Evolutionary conservation across 1,284 basidiomycete species (phyloP).

Genomic region (Macrocystidia cucumis): DNA sequence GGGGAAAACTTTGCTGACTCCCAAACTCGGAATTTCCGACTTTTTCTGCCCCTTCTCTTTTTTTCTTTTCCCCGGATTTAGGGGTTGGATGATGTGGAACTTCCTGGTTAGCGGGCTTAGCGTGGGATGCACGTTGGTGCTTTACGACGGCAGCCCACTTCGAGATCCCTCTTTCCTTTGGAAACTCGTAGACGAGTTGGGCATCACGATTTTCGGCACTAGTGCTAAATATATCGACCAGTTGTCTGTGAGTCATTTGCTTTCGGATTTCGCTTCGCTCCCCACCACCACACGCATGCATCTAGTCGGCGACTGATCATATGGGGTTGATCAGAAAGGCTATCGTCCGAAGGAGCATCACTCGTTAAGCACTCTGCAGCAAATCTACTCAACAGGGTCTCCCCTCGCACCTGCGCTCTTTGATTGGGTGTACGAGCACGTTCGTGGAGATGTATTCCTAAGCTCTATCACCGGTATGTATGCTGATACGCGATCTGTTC

Average conservation of each 20-base stretch:
- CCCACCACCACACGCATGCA: slow-evolving; percentile 3
- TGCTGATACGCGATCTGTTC: slow-evolving; percentile 3
- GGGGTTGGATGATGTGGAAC: slow-evolving; percentile 88
- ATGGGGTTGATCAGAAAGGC: slow-evolving; percentile 42
- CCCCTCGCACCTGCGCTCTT: slow-evolving; percentile 73
- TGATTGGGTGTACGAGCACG: slow-evolving; percentile 72
- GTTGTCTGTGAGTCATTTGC: slow-evolving; percentile 46
- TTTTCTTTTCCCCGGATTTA: slow-evolving; percentile 24
- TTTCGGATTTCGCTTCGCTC: slow-evolving; percentile 5
- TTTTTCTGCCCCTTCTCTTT: slow-evolving; percentile 8
- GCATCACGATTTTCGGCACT: slow-evolving; percentile 79
- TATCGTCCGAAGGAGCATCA: slow-evolving; percentile 66
- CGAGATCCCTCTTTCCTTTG: slow-evolving; percentile 67
- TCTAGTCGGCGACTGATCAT: slow-evolving; percentile 3
- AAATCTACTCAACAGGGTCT: slow-evolving; percentile 82
- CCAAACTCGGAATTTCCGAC: slow-evolving; percentile 6
- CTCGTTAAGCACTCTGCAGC: slow-evolving; percentile 49
- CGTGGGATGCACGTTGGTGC: slow-evolving; percentile 66
- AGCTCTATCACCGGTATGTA: slow-evolving; percentile 73
- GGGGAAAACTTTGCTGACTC: background rate
- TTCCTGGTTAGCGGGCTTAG: slow-evolving; percentile 69
- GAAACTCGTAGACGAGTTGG: slow-evolving; percentile 64
- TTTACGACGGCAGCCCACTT: slow-evolving; percentile 84
- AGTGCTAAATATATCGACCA: slow-evolving; percentile 79
- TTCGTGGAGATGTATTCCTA: slow-evolving; percentile 61